Base-by-base conservation (phyloP, 2,329 filamentous ascomycete genomes). In the Paraphoma chrysanthemicola region DNA sequence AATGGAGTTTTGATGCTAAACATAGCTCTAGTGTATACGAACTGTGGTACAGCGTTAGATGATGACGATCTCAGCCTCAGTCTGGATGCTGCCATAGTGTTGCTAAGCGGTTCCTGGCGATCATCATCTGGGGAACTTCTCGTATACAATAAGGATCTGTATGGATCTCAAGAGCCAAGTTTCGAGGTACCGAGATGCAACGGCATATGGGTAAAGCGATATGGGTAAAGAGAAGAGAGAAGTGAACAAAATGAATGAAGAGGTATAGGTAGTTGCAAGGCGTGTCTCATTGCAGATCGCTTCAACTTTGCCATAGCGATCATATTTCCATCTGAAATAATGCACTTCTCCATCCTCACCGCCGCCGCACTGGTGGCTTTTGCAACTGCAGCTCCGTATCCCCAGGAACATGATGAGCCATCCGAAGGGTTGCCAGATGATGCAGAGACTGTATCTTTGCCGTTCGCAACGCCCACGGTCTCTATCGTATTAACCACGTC, bases 391-490 rank as follows among this genome's bases (percentile, higher is more conserved):
- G 28, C 52, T 29, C 63, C 60, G 30, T 44, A 54, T 42, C 63
- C 58, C 5, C 60, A 63, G 45, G 54, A 49, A 8, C 48, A 23
- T 39, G 45, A 44, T 10, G 12, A 47, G 6, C 51, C 23, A 23
- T 23, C 23, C 23, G 23, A 23, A 23, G 23, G 23, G 5, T 23
- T 23, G 23, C 23, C 48, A 33, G 45, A 47, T 33, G 59, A 55
- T 3, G 56, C 47, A 8, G 29, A 17, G n/a, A 45, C 45, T 11
- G 48, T 59, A 17, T 57, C 57, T 12, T 11, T 43, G 41, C 51
- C 59, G 7, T 38, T 66, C 14, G 53, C 63, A n/a, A 57, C 53
- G 10, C 54, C 63, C 4, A 71, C 70, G 6, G 10, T 59, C 9
- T 41, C 62, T 5, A 12, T 59, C 3, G 33, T 53, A 12, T 43